Evolutionary conservation across 2,329 filamentous ascomycete species (phyloP), one percentile per base, ranked within the genome.

Genomic region (Periconia digitata): DNA sequence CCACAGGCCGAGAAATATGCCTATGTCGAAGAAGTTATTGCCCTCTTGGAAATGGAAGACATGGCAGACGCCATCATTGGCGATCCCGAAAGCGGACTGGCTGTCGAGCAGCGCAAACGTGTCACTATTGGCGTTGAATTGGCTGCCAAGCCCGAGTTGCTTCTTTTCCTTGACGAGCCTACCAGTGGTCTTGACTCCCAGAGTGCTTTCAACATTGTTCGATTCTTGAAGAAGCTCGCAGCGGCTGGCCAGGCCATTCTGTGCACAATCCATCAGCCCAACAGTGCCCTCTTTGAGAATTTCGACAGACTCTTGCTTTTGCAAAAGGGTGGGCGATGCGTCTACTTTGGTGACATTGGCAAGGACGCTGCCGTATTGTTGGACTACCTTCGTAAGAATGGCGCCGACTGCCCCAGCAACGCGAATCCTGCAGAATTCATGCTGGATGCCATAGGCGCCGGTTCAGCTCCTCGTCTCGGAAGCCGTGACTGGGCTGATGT

Each of bases 201-300:
- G 66, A 84, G 80, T 47, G 86, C 87, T 16, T 90, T 86, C 75
- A 89, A 89, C 70, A 90, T 90, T 56, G 84, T 89, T 21, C 84
- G 86, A 27, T 89, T 90, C 76, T 75, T 91, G n/a, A 84, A 83
- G 60, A 90, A 90, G 72, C 79, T 90, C 6, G 85, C 87, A 42
- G 77, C 80, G n/a, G 87, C 87, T 2, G 91, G 90, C 1, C 91
- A 95, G 66, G 90, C 90, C 8, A 90, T 95, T 58, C 80, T 95
- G 3, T 95, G 90, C 73, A 95, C 91, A 0, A 95, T 95, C 54
- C 91, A 95, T 69, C 91, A 95, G 67, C 90, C 91, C 1, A 92
- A 91, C 56, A 88, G 89, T 15, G 85, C 89, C 0, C 78, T 95
- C 0, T 95, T 96, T 59, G 89, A 94, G 69, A 87, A 91, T 70